A percentile compares a stretch with the other conserved stretches of the same genome.
Evolutionary conservation across 805 yeast genomes (phyloP).

Genomic region (Pichia thaimueangensis): DNA sequence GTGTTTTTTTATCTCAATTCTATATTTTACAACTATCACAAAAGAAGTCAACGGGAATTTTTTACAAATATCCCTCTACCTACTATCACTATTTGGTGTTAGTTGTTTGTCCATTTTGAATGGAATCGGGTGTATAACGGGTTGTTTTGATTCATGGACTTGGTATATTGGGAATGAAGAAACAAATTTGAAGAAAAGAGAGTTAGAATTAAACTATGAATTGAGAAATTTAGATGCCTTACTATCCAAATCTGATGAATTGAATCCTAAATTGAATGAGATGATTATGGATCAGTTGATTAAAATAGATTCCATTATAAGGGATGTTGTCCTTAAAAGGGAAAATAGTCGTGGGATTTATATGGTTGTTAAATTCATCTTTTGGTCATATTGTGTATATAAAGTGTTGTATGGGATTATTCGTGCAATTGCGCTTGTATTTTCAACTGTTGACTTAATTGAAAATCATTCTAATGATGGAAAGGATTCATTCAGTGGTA

Average conservation of each 20-base stretch:
- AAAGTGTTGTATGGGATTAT: conserved; percentile 28
- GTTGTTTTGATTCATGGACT: conserved; percentile 30
- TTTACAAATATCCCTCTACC: conserved; percentile 34
- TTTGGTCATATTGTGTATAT: conserved; percentile 45
- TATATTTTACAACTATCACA: not conserved
- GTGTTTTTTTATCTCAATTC: conserved; percentile 32
- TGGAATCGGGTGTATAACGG: conserved; percentile 47
- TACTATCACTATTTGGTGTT: conserved; percentile 43
- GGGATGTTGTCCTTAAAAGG: conserved; percentile 35
- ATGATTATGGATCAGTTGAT: not conserved
- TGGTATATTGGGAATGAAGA: conserved; percentile 1
- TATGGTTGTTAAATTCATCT: conserved; percentile 14
- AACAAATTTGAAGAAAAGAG: conserved; percentile 20
- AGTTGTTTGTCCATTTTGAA: conserved; percentile 44
- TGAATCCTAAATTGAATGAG: not conserved
- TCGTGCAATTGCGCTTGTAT: not conserved
- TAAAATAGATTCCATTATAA: conserved; percentile 8
- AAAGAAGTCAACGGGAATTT: conserved; percentile 10
- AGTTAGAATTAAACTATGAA: conserved; percentile 24
- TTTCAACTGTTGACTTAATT: not conserved
- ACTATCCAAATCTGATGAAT: not conserved
- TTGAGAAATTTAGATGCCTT: conserved; percentile 25
- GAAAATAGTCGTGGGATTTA: conserved; percentile 20
- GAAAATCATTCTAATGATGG: not conserved
- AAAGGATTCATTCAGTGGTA: conserved; percentile 4